Base-by-base conservation (phyloP, 495 filamentous ascomycete species). In the Penicillium diatomitis region DNA sequence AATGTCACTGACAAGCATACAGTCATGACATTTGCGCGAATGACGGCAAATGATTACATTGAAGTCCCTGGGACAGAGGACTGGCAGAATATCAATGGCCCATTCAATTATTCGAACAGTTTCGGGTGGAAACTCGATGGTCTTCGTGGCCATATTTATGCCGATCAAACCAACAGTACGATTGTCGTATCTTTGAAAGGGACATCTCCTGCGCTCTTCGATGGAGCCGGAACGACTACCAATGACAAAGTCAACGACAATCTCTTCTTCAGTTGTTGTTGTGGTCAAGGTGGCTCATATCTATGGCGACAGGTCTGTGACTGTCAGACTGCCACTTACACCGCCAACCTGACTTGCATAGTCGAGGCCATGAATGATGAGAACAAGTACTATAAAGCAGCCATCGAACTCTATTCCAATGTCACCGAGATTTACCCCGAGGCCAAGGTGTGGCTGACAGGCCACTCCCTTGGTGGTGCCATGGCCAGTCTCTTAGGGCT, bases 201-300 rank as follows among this genome's bases (percentile, higher is more conserved):
- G 12, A 96, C 89, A 5, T 86, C 89, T 0, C 77, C 81, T 1
- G 92, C 94, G 8, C 81, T 97, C 7, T 97, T 95, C 61, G 92
- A 97, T 63, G 92, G 92, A 3, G 86, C 89, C 6, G 90, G 88
- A 8, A 96, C 92, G 0, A 96, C 90, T 0, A 95, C 90, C 4
- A 96, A 96, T 59, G 92, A 98, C 68, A 98, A 98, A 66, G 71
- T 87, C 42, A 98, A 98, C 62, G 92, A 98, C 63, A 98, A 98
- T 60, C 78, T 98, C 6, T 94, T 91, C 63, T 96, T 96, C 71
- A 90, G 90, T 61, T 98, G 92, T 69, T 98, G 92, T 62, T 98
- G 92, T 69, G 92, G 81, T 8, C 87, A 96, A 69, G 88, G 94
- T 49, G 87, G 88, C 0, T 86, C 87, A 10, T 85, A 81, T 68